Percentiles rank a stretch among this genome's conserved stretches.
Evolutionary conservation across 2,329 filamentous ascomycete species (phyloP).

Genomic region (Aspergillus caelatus): DNA sequence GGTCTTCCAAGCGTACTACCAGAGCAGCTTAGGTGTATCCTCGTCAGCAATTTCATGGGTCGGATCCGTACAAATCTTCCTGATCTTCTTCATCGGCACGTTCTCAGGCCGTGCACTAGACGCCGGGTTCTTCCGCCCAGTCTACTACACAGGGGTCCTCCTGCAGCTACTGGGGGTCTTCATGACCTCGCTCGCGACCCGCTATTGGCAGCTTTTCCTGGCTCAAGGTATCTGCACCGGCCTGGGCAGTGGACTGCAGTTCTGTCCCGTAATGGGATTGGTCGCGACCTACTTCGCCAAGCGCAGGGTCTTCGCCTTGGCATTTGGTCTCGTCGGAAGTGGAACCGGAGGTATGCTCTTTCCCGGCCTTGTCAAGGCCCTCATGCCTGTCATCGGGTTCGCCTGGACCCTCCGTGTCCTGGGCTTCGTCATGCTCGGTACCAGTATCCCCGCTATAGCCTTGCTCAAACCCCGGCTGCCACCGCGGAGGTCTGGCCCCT

Average conservation of each 20-base stretch:
- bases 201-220: slow-evolving; percentile 59
- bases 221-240: slow-evolving; percentile 59
- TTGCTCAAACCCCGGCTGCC: slow-evolving; percentile 14
- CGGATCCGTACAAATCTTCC: slow-evolving; percentile 51
- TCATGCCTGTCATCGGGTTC: neutral
- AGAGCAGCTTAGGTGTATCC: slow-evolving; percentile 31
- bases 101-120: slow-evolving; percentile 49
- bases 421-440: slow-evolving; percentile 31
- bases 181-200: slow-evolving; percentile 18
- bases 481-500: slow-evolving; percentile 10
- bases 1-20: slow-evolving; percentile 43
- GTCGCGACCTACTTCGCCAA: slow-evolving; percentile 53
- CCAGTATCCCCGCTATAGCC: slow-evolving; percentile 11
- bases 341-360: neutral
- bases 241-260: slow-evolving; percentile 46
- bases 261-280: neutral
- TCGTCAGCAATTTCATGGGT: slow-evolving; percentile 53
- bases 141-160: slow-evolving; percentile 23
- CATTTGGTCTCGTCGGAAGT: neutral
- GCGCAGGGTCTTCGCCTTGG: neutral
- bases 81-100: slow-evolving; percentile 46
- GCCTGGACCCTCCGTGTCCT: slow-evolving; percentile 47
- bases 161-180: slow-evolving; percentile 21
- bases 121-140: slow-evolving; percentile 42
- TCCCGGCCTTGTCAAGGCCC: neutral